A percentile compares a stretch with the other conserved stretches of the same genome.
These are phyloP conservation scores for Phytophthora lateralis DNA, from an alignment of 352 stramenopile genomes.

Conservation along the genomic window DNA sequence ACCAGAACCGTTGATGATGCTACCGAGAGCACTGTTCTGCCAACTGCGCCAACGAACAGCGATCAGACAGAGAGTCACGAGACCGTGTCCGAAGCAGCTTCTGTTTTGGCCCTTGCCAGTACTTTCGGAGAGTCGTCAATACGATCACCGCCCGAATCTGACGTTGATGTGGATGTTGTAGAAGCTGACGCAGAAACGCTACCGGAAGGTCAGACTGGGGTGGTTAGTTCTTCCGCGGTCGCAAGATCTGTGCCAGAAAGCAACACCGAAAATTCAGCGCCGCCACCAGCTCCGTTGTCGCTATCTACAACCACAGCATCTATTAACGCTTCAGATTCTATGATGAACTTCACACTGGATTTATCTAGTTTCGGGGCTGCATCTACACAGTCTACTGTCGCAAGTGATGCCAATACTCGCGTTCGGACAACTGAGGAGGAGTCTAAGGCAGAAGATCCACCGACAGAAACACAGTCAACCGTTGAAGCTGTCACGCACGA, in stretches of 20 bases:
- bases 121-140: slow-evolving; percentile 84
- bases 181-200: slow-evolving; percentile 44
- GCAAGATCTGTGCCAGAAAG: slow-evolving; percentile 14
- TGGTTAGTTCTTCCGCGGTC: slow-evolving; percentile 1
- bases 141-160: slow-evolving; percentile 65
- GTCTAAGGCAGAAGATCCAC: slow-evolving; percentile 39
- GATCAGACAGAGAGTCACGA: slow-evolving; percentile 23
- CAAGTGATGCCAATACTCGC: slow-evolving; percentile 12
- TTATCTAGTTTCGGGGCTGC: slow-evolving; percentile 55
- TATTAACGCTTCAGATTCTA: slow-evolving; percentile 35
- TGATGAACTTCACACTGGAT: slow-evolving; percentile 88
- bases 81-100: slow-evolving; percentile 61
- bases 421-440: slow-evolving; percentile 32
- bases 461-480: slow-evolving; percentile 20
- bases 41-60: slow-evolving; percentile 7
- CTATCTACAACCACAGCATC: slow-evolving; percentile 20
- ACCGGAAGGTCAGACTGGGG: slow-evolving; percentile 26
- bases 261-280: slow-evolving; percentile 11
- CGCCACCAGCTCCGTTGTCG: slow-evolving; percentile 44
- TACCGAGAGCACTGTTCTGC: slow-evolving; percentile 7
- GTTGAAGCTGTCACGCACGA: slow-evolving; percentile 31
- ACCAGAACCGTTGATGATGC: slow-evolving; percentile 15
- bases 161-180: slow-evolving; percentile 55
- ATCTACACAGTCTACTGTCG: slow-evolving; percentile 8
- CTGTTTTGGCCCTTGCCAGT: slow-evolving; percentile 83